Evolutionary conservation across 805 yeast species (phyloP).

Genomic region (Debaryomyces castellii): DNA sequence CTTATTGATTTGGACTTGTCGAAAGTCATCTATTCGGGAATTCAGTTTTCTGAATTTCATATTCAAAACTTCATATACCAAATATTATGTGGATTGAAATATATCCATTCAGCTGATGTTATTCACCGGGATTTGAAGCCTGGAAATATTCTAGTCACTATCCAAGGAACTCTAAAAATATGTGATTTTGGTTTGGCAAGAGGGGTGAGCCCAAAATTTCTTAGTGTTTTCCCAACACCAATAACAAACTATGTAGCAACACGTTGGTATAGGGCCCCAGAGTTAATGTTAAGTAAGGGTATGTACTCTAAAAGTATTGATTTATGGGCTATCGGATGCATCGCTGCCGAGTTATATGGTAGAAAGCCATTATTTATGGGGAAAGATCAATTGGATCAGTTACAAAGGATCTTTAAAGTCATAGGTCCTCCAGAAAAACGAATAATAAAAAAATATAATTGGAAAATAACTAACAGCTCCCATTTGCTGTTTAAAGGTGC

Average conservation of each 20-base stretch:
- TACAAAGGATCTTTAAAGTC: conserved; percentile 63
- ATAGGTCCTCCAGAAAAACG: conserved; percentile 68
- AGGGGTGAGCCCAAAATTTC: conserved; percentile 48
- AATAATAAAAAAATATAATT: conserved; percentile 30
- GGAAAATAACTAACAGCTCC: conserved; percentile 29
- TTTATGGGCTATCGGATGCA: conserved; percentile 94
- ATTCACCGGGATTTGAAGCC: conserved; percentile 93
- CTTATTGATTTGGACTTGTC: conserved; percentile 80
- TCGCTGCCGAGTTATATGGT: conserved; percentile 79
- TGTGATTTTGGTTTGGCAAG: conserved; percentile 95
- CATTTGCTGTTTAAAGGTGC: conserved; percentile 40
- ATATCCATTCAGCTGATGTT: conserved; percentile 88
- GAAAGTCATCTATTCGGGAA: conserved; percentile 72
- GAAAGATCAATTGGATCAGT: conserved; percentile 66
- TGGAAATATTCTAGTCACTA: conserved; percentile 77
- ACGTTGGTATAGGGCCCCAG: conserved; percentile 96
- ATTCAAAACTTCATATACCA: conserved; percentile 76
- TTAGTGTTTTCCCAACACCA: conserved; percentile 35
- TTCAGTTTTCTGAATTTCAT: conserved; percentile 82
- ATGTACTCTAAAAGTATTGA: conserved; percentile 70
- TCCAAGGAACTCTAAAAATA: conserved; percentile 74
- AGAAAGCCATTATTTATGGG: conserved; percentile 82
- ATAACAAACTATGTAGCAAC: conserved; percentile 91
- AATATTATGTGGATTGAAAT: conserved; percentile 80
- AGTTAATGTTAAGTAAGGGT: conserved; percentile 63